These are phyloP conservation scores for Berkeleyomyces rouxiae DNA, from an alignment of 2,329 filamentous ascomycete genomes.

Conservation along the genomic window DNA sequence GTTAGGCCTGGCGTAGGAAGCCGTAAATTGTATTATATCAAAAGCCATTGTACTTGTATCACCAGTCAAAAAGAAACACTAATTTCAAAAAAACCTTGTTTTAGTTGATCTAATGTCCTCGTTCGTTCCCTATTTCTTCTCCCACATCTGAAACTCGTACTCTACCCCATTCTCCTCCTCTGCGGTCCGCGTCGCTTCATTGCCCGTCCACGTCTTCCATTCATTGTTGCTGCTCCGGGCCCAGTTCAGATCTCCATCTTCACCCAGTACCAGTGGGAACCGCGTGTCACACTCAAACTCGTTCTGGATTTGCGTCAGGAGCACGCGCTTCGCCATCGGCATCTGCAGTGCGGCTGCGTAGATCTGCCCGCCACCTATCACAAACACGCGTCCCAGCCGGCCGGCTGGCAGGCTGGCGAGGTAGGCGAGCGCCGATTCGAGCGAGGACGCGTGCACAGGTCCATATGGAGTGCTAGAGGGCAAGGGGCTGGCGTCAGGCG, in stretches of 20 bases:
- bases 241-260: slow-evolving; percentile 32
- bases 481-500: slow-evolving; percentile 14
- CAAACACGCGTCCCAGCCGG: slow-evolving; percentile 46
- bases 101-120: background rate
- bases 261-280: slow-evolving; percentile 44
- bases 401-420: slow-evolving; percentile 18
- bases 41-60: background rate
- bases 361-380: slow-evolving; percentile 82
- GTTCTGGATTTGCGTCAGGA: slow-evolving; percentile 50
- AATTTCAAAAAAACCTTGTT: background rate
- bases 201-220: slow-evolving; percentile 48
- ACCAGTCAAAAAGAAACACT: background rate
- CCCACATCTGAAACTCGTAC: slow-evolving; percentile 64
- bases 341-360: slow-evolving; percentile 54
- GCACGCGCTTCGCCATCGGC: slow-evolving; percentile 40
- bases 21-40: slow-evolving; percentile 2
- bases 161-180: slow-evolving; percentile 46
- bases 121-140: slow-evolving; percentile 26
- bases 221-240: slow-evolving; percentile 31
- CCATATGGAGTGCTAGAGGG: slow-evolving; percentile 18
- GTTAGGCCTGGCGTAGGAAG: background rate
- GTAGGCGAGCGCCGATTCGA: slow-evolving; percentile 39
- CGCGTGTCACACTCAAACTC: slow-evolving; percentile 65
- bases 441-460: slow-evolving; percentile 39
- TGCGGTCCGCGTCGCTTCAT: slow-evolving; percentile 38